Percentiles rank a stretch among this genome's conserved stretches.
These are phyloP conservation scores for Leishmania braziliensis DNA, from an alignment of 208 protist genomes.

Conservation along the genomic window DNA sequence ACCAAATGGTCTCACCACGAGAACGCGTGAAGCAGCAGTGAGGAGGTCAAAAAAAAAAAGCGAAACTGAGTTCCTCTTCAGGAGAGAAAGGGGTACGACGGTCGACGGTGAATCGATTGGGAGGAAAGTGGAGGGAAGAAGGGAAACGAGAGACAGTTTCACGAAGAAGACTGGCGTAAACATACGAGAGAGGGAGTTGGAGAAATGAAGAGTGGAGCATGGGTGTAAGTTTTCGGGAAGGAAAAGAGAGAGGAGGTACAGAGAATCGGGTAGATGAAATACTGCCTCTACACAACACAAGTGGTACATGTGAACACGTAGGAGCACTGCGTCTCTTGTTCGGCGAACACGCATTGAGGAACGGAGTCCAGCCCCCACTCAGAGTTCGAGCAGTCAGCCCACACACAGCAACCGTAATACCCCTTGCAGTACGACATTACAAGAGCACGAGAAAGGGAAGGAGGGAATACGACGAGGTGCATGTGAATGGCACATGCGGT, in stretches of 20 bases:
- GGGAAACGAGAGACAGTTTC: neutral
- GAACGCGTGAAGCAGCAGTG: neutral
- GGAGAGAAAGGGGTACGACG: neutral
- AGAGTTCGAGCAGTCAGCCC: neutral
- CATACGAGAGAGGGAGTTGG: neutral
- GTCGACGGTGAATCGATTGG: neutral
- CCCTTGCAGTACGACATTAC: neutral
- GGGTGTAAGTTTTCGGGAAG: neutral
- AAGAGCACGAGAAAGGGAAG: neutral
- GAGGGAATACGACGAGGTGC: neutral
- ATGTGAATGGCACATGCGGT: neutral
- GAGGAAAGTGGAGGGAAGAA: neutral
- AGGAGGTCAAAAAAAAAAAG: no score
- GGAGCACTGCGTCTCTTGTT: neutral
- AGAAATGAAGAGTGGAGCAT: neutral
- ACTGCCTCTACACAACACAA: neutral
- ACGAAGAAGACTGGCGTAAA: neutral
- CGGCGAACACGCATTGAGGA: neutral
- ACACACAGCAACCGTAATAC: neutral
- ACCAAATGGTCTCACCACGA: neutral
- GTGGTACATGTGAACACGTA: neutral
- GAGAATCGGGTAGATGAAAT: neutral
- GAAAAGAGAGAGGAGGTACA: slow-evolving; percentile 1
- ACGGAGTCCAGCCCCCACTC: no score
- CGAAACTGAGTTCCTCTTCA: neutral